Base-by-base conservation (phyloP, 352 stramenopile species). In the Halophytophthora polymorphica region DNA sequence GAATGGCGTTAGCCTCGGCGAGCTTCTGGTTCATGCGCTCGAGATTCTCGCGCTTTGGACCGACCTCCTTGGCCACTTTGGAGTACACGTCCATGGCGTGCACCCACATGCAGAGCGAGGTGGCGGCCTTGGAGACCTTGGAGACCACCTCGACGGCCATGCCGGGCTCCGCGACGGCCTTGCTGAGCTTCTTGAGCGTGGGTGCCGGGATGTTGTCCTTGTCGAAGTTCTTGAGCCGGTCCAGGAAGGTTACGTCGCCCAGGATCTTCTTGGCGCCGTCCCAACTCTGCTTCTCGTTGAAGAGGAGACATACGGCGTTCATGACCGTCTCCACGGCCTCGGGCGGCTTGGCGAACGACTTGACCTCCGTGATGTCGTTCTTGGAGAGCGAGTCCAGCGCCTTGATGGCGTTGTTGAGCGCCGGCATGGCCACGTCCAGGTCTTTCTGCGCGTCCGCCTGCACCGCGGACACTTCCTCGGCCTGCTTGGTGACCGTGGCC, bases 21-120 rank as follows among this genome's bases (percentile, higher is more conserved):
- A 98, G 67, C 51, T 96, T 88, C 28, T 74, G 63, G 62, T 98
- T 98, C 88, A 98, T 96, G 29, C 84, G 73, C 59, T 90, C 90
- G 1, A 98, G 53, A 13, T 88, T 92, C 50, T 90, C 84, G 46
- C 91, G 88, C 66, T 98, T 98, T 0, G 93, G 93, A 0, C 71
- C 93, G 2, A 98, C 93, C 44, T 97, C 91, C 63, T 98, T 98
- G 2, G 89, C 90, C 6, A 98, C 93, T 60, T 93, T 95, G 7
- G 86, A 89, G 69, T 98, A 98, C n/a, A 96, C 88, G 34, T 98
- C 83, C 84, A 98, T 98, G 3, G 93, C 93, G 48, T 97, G 89
- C 14, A 95, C 88, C 83, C 93, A 98, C 83, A 97, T 95, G 56
- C 93, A 98, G 19, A 98, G 58, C 21, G 86, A 93, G 3, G 75